Evolutionary conservation across 768 basidiomycete genomes (phyloP).

Genomic region (Tulasnella sp.): DNA sequence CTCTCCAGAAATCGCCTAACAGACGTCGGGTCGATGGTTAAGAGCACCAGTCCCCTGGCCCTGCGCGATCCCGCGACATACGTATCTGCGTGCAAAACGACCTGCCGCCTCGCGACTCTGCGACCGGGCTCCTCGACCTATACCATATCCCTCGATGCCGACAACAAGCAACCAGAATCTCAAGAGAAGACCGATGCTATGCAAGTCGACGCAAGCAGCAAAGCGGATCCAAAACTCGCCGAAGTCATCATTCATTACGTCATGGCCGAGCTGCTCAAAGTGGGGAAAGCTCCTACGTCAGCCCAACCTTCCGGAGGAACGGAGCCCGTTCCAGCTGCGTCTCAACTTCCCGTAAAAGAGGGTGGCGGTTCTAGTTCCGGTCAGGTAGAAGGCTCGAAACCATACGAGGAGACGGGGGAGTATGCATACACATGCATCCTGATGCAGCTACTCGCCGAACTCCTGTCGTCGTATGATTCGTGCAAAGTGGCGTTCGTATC

Average conservation of each 20-base stretch:
- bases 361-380: conserved; percentile 30
- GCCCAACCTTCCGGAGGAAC: background rate
- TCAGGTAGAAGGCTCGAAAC: conserved; percentile 17
- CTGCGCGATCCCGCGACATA: conserved; percentile 76
- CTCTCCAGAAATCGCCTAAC: conserved; percentile 57
- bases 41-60: conserved; percentile 71
- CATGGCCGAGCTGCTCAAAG: conserved; percentile 63
- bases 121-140: conserved; percentile 18
- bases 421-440: conserved; percentile 70
- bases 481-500: conserved; percentile 88
- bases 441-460: conserved; percentile 88
- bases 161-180: conserved; percentile 1
- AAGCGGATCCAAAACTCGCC: conserved; percentile 34
- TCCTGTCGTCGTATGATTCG: conserved; percentile 86
- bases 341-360: conserved; percentile 26
- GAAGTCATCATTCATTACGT: conserved; percentile 55
- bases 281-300: conserved; percentile 47
- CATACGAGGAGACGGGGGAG: conserved; percentile 36
- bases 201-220: conserved; percentile 35
- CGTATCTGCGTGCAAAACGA: conserved; percentile 62
- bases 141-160: conserved; percentile 30
- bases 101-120: conserved; percentile 66
- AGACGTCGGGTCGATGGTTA: conserved; percentile 70
- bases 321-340: background rate
- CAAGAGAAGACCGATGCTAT: conserved; percentile 33